These are phyloP conservation scores for Blastocystis sp. DNA, from an alignment of 352 stramenopile species.

Conservation along the genomic window DNA sequence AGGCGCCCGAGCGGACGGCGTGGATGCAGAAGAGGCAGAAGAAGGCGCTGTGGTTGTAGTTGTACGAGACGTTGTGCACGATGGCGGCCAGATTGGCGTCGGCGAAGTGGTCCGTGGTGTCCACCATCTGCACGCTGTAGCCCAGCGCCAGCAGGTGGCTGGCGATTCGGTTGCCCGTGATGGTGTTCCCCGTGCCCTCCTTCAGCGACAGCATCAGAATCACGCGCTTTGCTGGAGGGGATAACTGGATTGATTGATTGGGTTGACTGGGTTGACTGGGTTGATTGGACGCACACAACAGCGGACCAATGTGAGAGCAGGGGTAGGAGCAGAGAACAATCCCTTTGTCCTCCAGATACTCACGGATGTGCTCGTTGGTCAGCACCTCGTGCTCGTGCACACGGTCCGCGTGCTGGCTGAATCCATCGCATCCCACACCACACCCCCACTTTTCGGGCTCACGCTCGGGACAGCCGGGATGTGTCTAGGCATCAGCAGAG, in stretches of 20 bases:
- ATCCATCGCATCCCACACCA: conserved; percentile 38
- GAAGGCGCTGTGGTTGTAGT: not conserved
- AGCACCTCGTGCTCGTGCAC: conserved; percentile 52
- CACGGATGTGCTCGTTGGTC: not conserved
- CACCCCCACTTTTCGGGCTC: conserved; percentile 29
- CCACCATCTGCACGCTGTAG: conserved; percentile 62
- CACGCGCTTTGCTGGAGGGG: not conserved
- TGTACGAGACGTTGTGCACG: conserved; percentile 24
- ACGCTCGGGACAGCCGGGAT: conserved; percentile 37
- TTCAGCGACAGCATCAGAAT: conserved; percentile 66
- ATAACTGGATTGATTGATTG: not conserved
- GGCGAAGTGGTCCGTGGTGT: conserved; percentile 63
- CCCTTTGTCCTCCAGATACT: conserved; percentile 57
- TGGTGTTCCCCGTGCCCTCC: conserved; percentile 66
- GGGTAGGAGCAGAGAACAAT: conserved; percentile 42
- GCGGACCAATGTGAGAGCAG: not conserved
- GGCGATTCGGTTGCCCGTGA: conserved; percentile 49
- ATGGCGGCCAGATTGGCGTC: conserved; percentile 24
- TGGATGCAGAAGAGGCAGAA: conserved; percentile 63
- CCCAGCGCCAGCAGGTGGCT: conserved; percentile 5
- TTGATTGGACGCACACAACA: not conserved
- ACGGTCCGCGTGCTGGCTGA: conserved; percentile 58
- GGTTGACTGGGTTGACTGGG: not conserved
- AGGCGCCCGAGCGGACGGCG: conserved; percentile 39
- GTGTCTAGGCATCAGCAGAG: conserved; percentile 3